Evolutionary conservation across 2,329 filamentous ascomycete genomes (phyloP), one percentile per base, ranked within the genome.

Genomic region (Cylindrodendrum hubeiense): DNA sequence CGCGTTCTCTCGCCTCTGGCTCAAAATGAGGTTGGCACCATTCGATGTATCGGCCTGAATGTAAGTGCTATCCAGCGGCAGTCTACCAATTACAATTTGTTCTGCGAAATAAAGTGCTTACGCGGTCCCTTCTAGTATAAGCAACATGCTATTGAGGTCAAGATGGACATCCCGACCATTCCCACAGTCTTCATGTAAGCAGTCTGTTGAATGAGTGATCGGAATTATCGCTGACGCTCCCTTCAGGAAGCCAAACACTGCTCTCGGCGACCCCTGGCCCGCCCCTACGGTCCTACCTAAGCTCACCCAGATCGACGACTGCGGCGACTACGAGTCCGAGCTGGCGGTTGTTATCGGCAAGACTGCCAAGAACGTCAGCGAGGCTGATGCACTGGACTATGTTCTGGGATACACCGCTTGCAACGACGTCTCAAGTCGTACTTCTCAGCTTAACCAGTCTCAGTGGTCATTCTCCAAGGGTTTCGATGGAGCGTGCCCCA

Each of bases 371-470:
- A 87, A 90, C 67, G 86, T 89, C 10, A 79, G 82, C 49, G 86
- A 89, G 68, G 81, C 79, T 0, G 83, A 90, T 28, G 87, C 88
- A 5, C 74, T 88, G 54, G 82, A 85, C 67, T 89, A 90, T 70
- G 82, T 91, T 5, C 84, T 91, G 2, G 89, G 89, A 28, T 91
- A 91, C 74, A 89, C 87, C 0, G 84, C 84, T 22, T 84, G 84
- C 71, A 91, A 91, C 77, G 89, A 91, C 72, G 84, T 91, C 7
- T 90, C 87, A 5, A 74, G 73, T 21, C 71, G 73, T n/a, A 72
- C 68, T 17, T 70, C 71, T 12, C 73, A 75, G 50, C 57, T 75
- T 7, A 74, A 71, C 60, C 71, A 74, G 57, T 74, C 71, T 37
- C 73, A 75, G 7, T 75, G 73, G 73, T 73, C 70, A 63, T 89